phyloP scores from a whole-genome alignment of 106 monocot species.

The Chionographis japonica region DNA sequence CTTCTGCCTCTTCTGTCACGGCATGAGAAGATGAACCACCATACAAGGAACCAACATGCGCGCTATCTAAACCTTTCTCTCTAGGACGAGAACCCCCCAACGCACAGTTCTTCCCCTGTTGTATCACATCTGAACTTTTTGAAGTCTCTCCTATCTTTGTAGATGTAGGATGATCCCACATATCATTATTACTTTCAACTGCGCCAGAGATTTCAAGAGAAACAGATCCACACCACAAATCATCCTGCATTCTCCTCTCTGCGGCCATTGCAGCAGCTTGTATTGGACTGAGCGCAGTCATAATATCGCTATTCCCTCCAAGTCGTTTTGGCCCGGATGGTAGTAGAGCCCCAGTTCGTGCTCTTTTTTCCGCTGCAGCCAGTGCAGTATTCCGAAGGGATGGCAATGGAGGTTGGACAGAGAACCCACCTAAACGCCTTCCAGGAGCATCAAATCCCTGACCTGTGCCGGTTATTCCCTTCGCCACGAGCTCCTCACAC shows the following conservation, averaged over 20 bases:
- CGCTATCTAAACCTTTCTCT: neutral
- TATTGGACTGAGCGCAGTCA: constrained; percentile 73
- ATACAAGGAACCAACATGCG: neutral
- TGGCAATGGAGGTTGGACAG: constrained; percentile 53
- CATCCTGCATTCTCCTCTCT: constrained; percentile 87
- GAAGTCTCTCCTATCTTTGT: constrained; percentile 18
- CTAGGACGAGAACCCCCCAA: neutral
- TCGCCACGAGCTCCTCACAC: constrained; percentile 74
- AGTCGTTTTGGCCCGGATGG: constrained; percentile 74
- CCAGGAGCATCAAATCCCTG: constrained; percentile 87
- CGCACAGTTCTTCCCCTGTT: constrained; percentile 1
- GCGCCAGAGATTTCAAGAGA: constrained; percentile 2
- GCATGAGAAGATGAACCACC: constrained; percentile 17
- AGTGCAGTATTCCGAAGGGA: constrained; percentile 49
- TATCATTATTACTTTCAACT: constrained; percentile 10
- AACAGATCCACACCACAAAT: constrained; percentile 85
- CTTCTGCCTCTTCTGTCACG: constrained; percentile 11
- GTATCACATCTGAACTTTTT: neutral
- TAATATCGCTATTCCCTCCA: constrained; percentile 77
- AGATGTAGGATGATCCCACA: constrained; percentile 6
- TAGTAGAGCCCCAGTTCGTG: constrained; percentile 38
- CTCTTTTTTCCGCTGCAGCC: constrained; percentile 76
- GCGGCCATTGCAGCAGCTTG: constrained; percentile 99
- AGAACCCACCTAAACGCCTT: constrained; percentile 74
- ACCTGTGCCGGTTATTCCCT: constrained; percentile 71